Conservation (phyloP, 1,139 yeast species). For the Casaregolazyma lundiana region DNA sequence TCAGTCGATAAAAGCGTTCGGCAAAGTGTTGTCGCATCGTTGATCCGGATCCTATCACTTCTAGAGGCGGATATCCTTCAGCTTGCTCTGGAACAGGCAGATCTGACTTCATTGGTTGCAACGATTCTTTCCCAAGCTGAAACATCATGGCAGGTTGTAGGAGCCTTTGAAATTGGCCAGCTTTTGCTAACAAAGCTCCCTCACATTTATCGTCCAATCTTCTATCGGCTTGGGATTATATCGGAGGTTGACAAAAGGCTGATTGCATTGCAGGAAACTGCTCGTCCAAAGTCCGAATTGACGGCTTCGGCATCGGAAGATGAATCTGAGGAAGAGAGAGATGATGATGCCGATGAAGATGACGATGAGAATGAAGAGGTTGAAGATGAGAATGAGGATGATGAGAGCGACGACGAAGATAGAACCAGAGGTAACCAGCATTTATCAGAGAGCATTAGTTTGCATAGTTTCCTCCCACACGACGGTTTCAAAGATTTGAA, state of each 20-base stretch:
- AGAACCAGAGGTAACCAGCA: slow-evolving; percentile 11
- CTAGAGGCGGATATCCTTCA: slow-evolving; percentile 23
- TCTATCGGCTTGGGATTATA: slow-evolving; percentile 71
- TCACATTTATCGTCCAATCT: slow-evolving; percentile 41
- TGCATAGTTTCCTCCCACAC: background rate
- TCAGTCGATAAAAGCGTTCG: slow-evolving; percentile 68
- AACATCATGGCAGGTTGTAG: slow-evolving; percentile 41
- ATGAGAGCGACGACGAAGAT: slow-evolving; percentile 19
- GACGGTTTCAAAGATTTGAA: slow-evolving; percentile 1
- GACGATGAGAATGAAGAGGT: slow-evolving; percentile 21
- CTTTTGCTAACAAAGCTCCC: slow-evolving; percentile 46
- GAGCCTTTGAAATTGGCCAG: slow-evolving; percentile 50
- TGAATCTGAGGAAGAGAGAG: slow-evolving; percentile 18
- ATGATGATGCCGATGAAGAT: slow-evolving; percentile 20
- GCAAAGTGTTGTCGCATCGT: slow-evolving; percentile 51
- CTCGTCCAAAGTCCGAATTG: slow-evolving; percentile 16
- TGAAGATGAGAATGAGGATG: slow-evolving; percentile 24
- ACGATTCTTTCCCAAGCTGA: slow-evolving; percentile 61
- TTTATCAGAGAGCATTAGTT: background rate
- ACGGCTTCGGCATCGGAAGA: slow-evolving; percentile 22
- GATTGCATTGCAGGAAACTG: slow-evolving; percentile 13
- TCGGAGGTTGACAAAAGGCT: slow-evolving; percentile 41
- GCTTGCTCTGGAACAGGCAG: slow-evolving; percentile 27
- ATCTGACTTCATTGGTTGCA: slow-evolving; percentile 46
- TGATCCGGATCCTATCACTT: slow-evolving; percentile 49